Percentiles rank a stretch among this genome's conserved stretches.
Evolutionary conservation across 208 protist species (phyloP).

Genomic region (Leptomonas seymouri): DNA sequence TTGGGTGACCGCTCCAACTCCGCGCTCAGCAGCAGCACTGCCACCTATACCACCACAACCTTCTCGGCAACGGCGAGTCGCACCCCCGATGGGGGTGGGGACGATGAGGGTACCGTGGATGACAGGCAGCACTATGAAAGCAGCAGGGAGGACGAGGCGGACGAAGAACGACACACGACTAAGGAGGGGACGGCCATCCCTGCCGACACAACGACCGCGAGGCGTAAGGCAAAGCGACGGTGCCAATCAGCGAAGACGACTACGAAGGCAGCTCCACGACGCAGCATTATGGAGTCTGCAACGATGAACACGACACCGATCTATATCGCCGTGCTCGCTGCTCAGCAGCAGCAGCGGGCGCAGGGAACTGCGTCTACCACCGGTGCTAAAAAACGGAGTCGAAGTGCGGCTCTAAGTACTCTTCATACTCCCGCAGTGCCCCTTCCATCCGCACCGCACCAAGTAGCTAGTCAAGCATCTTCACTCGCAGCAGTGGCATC

Average conservation of each 20-base stretch:
- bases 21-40: conserved; percentile 4
- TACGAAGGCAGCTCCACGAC: neutral
- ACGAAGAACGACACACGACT: neutral
- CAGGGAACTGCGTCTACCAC: neutral
- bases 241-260: neutral
- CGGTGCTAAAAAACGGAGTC: conserved; percentile 16
- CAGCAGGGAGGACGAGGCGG: neutral
- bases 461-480: neutral
- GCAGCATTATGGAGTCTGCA: conserved; percentile 23
- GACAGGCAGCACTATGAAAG: neutral
- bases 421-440: neutral
- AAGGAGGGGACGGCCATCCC: neutral
- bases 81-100: neutral
- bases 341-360: neutral
- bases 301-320: conserved; percentile 23
- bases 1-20: neutral
- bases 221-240: neutral
- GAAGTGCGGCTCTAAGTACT: neutral
- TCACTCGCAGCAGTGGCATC: neutral
- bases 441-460: neutral
- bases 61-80: neutral
- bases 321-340: conserved; percentile 3
- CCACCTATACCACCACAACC: neutral
- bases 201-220: neutral
- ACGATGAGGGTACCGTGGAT: neutral